Evolutionary conservation across 805 yeast species (phyloP).

Genomic region (Yamadazyma tumulicola): DNA sequence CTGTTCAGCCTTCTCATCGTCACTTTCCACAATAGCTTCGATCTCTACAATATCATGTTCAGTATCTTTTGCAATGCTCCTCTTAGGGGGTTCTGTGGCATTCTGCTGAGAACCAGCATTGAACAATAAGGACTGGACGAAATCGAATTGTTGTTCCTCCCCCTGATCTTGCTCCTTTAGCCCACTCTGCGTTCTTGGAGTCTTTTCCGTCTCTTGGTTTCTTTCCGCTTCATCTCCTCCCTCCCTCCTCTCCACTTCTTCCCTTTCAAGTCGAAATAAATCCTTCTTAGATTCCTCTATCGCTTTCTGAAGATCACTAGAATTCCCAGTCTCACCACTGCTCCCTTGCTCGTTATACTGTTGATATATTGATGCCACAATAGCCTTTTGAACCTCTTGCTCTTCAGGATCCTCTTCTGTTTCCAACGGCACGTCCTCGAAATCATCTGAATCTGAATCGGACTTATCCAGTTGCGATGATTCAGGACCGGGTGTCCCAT

Average conservation of each 20-base stretch:
- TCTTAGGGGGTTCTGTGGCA: too few relatives aligned
- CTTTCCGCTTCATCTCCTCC: too few relatives aligned
- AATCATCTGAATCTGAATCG: constrained; percentile 34
- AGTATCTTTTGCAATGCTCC: constrained; percentile 1
- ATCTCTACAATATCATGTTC: constrained; percentile 8
- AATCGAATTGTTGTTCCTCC: background rate
- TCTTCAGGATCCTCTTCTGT: constrained; percentile 26
- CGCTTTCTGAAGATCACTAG: constrained; percentile 38
- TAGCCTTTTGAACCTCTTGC: constrained; percentile 22
- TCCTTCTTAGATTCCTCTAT: constrained; percentile 47
- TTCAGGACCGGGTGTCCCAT: background rate
- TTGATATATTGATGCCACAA: constrained; percentile 36
- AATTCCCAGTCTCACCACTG: background rate
- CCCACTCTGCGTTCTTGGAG: background rate
- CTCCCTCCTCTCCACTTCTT: constrained; percentile 14
- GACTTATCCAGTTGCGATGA: constrained; percentile 3
- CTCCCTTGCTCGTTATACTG: constrained; percentile 19
- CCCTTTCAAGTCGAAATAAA: constrained; percentile 25
- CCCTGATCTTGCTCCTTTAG: background rate
- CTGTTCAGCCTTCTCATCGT: constrained; percentile 6
- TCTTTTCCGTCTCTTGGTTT: background rate
- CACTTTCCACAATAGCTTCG: constrained; percentile 9
- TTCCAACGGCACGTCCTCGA: constrained; percentile 58
- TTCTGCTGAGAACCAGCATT: too few relatives aligned
- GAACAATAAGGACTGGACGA: background rate